A percentile compares a stretch with the other conserved stretches of the same genome.
Evolutionary conservation across 2,329 filamentous ascomycete genomes (phyloP).

Genomic region (Fusarium temperatum): DNA sequence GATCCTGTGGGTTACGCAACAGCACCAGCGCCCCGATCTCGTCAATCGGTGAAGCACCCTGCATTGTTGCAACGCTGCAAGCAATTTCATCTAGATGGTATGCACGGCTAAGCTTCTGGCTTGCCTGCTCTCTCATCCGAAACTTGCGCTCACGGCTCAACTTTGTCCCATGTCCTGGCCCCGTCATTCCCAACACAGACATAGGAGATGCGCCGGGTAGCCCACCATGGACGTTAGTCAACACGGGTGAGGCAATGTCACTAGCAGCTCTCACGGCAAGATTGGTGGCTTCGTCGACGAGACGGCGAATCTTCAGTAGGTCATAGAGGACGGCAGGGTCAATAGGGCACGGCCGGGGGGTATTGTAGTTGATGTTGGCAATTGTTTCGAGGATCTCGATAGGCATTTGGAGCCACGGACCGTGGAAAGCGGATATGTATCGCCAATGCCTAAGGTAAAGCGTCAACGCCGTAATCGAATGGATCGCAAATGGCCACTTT

Average conservation of each 20-base stretch:
- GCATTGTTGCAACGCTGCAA: conserved; percentile 84
- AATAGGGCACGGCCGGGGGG: conserved; percentile 78
- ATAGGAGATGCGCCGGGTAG: conserved; percentile 32
- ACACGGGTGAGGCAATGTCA: conserved; percentile 72
- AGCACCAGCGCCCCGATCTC: conserved; percentile 79
- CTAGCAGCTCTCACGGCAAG: conserved; percentile 81
- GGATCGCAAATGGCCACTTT: background rate
- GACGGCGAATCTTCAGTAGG: conserved; percentile 80
- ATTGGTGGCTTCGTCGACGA: conserved; percentile 82
- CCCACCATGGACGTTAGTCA: conserved; percentile 63
- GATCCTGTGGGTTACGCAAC: conserved; percentile 71
- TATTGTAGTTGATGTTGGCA: conserved; percentile 81
- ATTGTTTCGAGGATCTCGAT: conserved; percentile 81
- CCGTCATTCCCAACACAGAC: conserved; percentile 43
- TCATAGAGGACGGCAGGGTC: conserved; percentile 86
- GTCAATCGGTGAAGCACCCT: conserved; percentile 79
- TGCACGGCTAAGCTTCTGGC: conserved; percentile 78
- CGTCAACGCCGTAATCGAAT: conserved; percentile 16
- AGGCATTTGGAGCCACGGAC: conserved; percentile 83
- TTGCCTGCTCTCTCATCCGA: conserved; percentile 82
- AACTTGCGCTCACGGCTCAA: conserved; percentile 80
- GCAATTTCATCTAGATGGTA: conserved; percentile 86
- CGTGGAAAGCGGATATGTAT: conserved; percentile 85
- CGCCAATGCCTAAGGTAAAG: conserved; percentile 74
- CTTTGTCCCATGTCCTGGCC: conserved; percentile 68